Percentiles rank a stretch among this genome's conserved stretches.
phyloP scores from a whole-genome alignment of 164 flowering plant genomes.

The Stephania cephalantha region DNA sequence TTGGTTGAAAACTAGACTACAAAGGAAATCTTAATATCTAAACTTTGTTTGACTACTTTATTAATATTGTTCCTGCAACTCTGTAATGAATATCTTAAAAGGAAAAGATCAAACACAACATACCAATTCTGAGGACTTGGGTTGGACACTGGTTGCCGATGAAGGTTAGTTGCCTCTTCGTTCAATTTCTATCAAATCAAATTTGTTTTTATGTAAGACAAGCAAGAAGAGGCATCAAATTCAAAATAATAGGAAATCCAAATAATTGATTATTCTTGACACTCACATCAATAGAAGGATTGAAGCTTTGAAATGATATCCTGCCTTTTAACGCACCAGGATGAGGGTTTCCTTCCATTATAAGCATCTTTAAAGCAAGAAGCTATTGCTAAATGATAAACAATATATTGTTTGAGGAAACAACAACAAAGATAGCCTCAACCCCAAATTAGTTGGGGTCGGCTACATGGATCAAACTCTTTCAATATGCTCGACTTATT shows the following conservation, averaged over 20 bases:
- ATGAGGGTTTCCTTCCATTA: slow-evolving; percentile 84
- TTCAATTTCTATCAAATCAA: slow-evolving; percentile 67
- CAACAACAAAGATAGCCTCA: too few species aligned
- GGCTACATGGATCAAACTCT: too few species aligned
- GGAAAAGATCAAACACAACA: not conserved
- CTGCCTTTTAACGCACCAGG: slow-evolving; percentile 74
- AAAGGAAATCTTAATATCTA: not conserved
- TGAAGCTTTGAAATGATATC: slow-evolving; percentile 87
- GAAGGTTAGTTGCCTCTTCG: slow-evolving; percentile 36
- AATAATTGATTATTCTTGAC: slow-evolving; percentile 24
- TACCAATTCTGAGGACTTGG: slow-evolving; percentile 38
- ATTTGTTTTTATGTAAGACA: slow-evolving; percentile 19
- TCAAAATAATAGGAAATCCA: not conserved
- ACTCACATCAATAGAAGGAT: slow-evolving; percentile 91
- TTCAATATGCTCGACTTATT: too few species aligned
- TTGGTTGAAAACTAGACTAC: not conserved
- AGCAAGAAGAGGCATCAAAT: slow-evolving; percentile 10
- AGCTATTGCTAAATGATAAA: not conserved
- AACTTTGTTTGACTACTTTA: not conserved
- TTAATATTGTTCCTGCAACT: too few species aligned
- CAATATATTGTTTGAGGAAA: not conserved
- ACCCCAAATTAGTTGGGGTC: too few species aligned
- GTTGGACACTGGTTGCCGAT: slow-evolving; percentile 28
- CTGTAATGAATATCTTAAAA: not conserved
- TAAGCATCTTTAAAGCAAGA: too few species aligned